Evolutionary conservation across 805 yeast species (phyloP).

Genomic region (Ogataea pini): DNA sequence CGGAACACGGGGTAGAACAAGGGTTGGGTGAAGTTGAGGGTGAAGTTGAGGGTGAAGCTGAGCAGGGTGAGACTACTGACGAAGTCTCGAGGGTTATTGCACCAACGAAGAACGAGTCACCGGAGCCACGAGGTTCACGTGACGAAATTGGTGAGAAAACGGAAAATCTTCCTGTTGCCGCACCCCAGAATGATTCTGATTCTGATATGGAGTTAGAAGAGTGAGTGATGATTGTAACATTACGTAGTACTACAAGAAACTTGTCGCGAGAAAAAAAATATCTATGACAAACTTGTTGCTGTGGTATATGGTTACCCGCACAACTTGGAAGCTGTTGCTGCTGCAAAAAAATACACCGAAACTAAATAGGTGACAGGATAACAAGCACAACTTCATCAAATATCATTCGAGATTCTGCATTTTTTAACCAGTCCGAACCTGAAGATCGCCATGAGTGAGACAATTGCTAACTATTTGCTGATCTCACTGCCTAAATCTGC

Average conservation of each 20-base stretch:
- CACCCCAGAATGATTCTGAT: slow-evolving; percentile 6
- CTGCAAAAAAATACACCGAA: slow-evolving; percentile 11
- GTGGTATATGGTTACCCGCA: slow-evolving; percentile 14
- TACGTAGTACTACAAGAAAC: neutral
- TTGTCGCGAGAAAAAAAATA: neutral
- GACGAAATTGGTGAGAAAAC: neutral
- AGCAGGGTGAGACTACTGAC: slow-evolving; percentile 2
- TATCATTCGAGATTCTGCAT: neutral
- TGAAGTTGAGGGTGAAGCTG: slow-evolving; percentile 8
- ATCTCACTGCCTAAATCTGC: slow-evolving; percentile 34
- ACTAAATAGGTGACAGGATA: slow-evolving; percentile 3
- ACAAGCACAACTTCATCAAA: neutral
- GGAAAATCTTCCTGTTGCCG: neutral
- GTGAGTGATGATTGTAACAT: too few species aligned
- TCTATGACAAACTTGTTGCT: neutral
- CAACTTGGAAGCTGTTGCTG: slow-evolving; percentile 2
- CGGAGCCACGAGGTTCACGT: too few species aligned
- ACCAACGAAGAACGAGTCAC: too few species aligned
- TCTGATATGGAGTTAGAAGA: slow-evolving; percentile 21
- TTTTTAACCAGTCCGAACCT: slow-evolving; percentile 9
- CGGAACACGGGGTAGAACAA: slow-evolving; percentile 9
- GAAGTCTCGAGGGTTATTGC: too few species aligned
- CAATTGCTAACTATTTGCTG: slow-evolving; percentile 29
- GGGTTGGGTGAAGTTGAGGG: slow-evolving; percentile 13
- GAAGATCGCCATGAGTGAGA: slow-evolving; percentile 24